Conservation (phyloP, 2,329 filamentous ascomycete species). For the Fusarium anguioides region DNA sequence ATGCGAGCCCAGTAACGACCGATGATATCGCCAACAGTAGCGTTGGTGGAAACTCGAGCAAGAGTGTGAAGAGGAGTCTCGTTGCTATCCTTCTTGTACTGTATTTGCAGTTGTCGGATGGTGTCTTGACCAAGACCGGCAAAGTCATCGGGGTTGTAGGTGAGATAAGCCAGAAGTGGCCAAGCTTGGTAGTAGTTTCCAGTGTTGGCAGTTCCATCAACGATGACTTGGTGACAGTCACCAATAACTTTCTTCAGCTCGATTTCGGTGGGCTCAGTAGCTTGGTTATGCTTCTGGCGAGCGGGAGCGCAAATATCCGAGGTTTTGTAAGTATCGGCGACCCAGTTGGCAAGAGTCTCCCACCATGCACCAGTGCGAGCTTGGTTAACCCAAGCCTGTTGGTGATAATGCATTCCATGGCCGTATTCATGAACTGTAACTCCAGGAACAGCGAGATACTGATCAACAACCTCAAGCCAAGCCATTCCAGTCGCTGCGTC, state of each 20-base stretch:
- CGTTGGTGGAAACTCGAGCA: conserved; percentile 50
- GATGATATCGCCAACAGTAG: conserved; percentile 55
- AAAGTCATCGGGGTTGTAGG: conserved; percentile 60
- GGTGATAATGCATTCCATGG: conserved; percentile 60
- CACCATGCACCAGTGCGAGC: conserved; percentile 61
- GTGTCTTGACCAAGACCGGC: conserved; percentile 54
- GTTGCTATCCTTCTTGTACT: conserved; percentile 58
- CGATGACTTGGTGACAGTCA: conserved; percentile 60
- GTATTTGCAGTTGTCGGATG: conserved; percentile 56
- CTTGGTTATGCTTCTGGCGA: conserved; percentile 51
- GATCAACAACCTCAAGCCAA: conserved; percentile 56
- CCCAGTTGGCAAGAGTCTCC: conserved; percentile 63
- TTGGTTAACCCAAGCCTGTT: conserved; percentile 58
- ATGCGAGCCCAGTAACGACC: conserved; percentile 64
- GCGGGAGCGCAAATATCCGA: conserved; percentile 56
- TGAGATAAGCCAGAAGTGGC: conserved; percentile 62
- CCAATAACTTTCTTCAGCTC: conserved; percentile 59
- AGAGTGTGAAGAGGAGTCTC: conserved; percentile 62
- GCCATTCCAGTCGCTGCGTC: conserved; percentile 54
- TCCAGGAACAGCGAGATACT: conserved; percentile 52
- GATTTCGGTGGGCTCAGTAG: conserved; percentile 52
- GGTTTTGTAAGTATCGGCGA: conserved; percentile 61
- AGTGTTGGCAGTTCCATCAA: conserved; percentile 55
- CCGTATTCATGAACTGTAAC: conserved; percentile 63
- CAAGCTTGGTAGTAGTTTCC: conserved; percentile 65